A percentile compares a stretch with the other conserved stretches of the same genome.
Evolutionary conservation across 495 filamentous ascomycete species (phyloP).

Genomic region (Tuber melanosporum): DNA sequence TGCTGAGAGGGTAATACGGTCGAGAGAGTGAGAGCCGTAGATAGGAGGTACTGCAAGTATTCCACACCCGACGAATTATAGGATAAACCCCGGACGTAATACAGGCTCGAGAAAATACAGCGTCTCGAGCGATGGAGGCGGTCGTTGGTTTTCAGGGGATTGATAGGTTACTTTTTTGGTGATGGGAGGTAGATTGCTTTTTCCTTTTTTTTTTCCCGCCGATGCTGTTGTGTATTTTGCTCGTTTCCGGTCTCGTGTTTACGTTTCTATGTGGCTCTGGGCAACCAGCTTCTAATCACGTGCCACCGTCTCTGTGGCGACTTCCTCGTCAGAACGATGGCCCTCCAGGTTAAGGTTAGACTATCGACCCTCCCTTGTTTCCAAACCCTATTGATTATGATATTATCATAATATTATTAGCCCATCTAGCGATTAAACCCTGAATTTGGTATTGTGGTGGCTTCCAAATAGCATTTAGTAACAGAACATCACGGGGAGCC

Average conservation of each 20-base stretch:
- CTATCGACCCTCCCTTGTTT: too few relatives aligned
- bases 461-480: not conserved
- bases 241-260: not conserved
- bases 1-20: not conserved
- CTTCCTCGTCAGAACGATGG: too few relatives aligned
- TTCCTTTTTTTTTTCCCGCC: slow-evolving; percentile 8
- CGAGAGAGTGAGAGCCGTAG: not conserved
- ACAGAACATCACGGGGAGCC: not conserved
- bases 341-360: too few relatives aligned
- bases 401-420: not conserved
- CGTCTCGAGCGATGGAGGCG: not conserved
- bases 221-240: not conserved
- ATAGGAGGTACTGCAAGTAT: not conserved
- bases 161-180: not conserved
- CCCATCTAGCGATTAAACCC: not conserved
- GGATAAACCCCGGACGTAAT: not conserved
- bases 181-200: not conserved
- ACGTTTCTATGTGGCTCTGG: not conserved
- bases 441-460: not conserved
- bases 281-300: too few relatives aligned
- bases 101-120: not conserved
- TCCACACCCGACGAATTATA: not conserved
- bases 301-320: too few relatives aligned
- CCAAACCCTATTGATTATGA: not conserved
- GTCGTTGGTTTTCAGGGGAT: not conserved